These are phyloP conservation scores for Fusarium sp. DNA, from an alignment of 2,329 filamentous ascomycete genomes.

Conservation along the genomic window DNA sequence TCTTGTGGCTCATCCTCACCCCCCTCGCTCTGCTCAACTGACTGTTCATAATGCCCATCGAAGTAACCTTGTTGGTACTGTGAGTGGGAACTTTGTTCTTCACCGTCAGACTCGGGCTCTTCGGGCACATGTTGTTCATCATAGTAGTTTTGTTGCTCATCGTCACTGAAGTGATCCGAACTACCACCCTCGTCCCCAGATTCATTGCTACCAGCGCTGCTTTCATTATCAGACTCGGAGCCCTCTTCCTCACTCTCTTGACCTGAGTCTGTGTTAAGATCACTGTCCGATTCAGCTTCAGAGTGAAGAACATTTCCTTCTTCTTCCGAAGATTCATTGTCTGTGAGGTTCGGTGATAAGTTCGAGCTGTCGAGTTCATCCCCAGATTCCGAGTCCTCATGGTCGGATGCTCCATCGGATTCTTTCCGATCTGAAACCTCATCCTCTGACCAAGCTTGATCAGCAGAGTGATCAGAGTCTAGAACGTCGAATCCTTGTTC, in stretches of 20 bases:
- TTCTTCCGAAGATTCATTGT: constrained; percentile 3
- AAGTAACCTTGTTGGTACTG: no score
- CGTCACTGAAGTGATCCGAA: neutral
- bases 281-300: neutral
- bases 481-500: neutral
- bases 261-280: neutral
- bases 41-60: no score
- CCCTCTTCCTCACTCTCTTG: neutral
- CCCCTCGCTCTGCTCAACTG: no score
- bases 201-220: neutral
- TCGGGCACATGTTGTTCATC: no score
- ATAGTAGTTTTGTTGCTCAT: neutral
- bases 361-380: neutral
- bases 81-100: no score
- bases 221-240: neutral
- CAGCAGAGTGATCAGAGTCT: neutral
- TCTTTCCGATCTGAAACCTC: neutral
- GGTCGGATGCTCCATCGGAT: neutral
- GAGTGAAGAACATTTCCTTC: neutral
- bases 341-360: neutral
- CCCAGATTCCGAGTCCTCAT: neutral
- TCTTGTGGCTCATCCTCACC: no score
- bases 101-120: no score
- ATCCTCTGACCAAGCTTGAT: neutral
- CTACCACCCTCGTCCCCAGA: neutral